Base-by-base conservation (phyloP, 2,329 filamentous ascomycete genomes). In the Xylariaceae sp. region DNA sequence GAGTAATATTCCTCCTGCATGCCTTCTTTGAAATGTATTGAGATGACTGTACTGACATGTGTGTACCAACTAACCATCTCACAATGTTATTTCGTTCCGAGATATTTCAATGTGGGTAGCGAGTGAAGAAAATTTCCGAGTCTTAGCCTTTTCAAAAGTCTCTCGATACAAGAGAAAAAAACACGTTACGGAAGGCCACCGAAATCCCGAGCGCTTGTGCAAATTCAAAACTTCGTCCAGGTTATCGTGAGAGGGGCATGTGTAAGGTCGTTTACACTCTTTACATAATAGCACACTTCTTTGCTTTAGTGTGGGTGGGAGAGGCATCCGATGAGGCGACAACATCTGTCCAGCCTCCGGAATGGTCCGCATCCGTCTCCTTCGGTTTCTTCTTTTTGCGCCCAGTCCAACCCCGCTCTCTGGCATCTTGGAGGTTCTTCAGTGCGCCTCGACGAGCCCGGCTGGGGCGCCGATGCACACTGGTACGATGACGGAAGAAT, bases 341-440 rank as follows among this genome's bases (percentile, higher is more conserved):
- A 9, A 73, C 61, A 47, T 79, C 73, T 1, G 73, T 78, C 74
- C 74, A 78, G 13, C 64, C 71, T 7, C 64, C 63, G 46, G 59
- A 67, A 51, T 68, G 73, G 26, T 57, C 70, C 29, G 53, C 48
- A 38, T 67, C 59, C 3, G 37, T 26, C 23, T 34, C 34, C 15
- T 50, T 65, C 32, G 55, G 56, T 55, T 63, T 65, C 35, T 60
- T 62, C 44, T 60, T 63, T 35, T 52, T 55, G 34, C 66, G 59
- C 23, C 63, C 60, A 41, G 64, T 67, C 76, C 77, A 81, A 1
- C 77, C 76, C 21, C 66, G 68, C 50, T 67, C 69, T 60, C 71
- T 76, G 2, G 77, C 77, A 44, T 81, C 76, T 13, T 71, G 67
- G 18, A 81, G 74, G 48, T 81, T 82, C 59, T 74, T 79, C 8